Conservation (phyloP, 164 flowering plant species). For the Liriodendron chinense region DNA sequence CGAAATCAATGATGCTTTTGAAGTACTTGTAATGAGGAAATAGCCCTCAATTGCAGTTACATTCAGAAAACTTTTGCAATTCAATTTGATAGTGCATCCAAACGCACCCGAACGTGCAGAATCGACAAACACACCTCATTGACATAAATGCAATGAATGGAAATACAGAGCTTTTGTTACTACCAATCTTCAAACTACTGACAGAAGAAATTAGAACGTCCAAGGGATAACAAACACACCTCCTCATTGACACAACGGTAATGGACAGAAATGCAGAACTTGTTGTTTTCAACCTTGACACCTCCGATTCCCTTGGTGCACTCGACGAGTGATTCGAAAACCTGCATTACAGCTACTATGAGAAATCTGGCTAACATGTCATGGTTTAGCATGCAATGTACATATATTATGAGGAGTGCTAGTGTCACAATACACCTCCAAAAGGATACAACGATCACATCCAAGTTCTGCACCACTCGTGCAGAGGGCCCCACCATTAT, state of each 20-base stretch:
- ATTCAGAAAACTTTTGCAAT: too few relatives aligned
- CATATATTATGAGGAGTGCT: not conserved
- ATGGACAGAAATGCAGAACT: conserved; percentile 21
- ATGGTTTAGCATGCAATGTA: not conserved
- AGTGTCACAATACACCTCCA: not conserved
- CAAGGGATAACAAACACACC: not conserved
- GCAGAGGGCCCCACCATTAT: not conserved
- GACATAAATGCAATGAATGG: too few relatives aligned
- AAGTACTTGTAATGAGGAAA: too few relatives aligned
- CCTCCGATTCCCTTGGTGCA: conserved; percentile 7
- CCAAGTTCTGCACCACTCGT: not conserved
- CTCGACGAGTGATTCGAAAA: conserved; percentile 10
- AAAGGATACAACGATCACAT: not conserved
- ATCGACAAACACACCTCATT: too few relatives aligned
- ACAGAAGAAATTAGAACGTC: not conserved
- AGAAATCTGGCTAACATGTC: not conserved
- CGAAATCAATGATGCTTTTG: not conserved
- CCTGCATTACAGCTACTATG: conserved; percentile 5
- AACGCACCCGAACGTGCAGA: too few relatives aligned
- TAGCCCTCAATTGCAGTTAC: too few relatives aligned
- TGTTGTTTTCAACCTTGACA: conserved; percentile 16
- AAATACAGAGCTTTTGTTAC: too few relatives aligned
- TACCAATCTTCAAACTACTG: too few relatives aligned
- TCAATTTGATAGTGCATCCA: too few relatives aligned
- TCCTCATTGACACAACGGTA: conserved; percentile 17